Percentiles rank a stretch among this genome's conserved stretches.
Conservation (phyloP, 228 moss, liverwort and hornwort species). For the Sphagnum fallax region DNA sequence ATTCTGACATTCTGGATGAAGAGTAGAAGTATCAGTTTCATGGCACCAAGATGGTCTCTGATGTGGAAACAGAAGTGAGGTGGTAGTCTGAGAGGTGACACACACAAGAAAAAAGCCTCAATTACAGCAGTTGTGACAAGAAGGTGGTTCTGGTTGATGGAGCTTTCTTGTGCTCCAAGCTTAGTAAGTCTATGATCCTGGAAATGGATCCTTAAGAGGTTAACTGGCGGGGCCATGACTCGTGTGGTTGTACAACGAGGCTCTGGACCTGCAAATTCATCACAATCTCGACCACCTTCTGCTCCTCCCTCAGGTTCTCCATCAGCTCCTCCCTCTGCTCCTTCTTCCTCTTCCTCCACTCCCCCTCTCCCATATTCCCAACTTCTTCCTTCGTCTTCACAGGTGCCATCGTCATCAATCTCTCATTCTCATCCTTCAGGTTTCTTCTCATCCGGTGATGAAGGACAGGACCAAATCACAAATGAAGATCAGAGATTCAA, state of each 20-base stretch:
- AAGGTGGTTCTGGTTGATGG: not conserved
- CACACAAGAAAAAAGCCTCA: not conserved
- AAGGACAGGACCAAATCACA: not conserved
- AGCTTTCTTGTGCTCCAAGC: not conserved
- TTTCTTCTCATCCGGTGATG: not conserved
- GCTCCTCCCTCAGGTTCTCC: slow-evolving; percentile 40
- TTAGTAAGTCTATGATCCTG: not conserved
- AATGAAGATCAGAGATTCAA: not conserved
- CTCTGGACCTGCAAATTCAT: slow-evolving; percentile 32
- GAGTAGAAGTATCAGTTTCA: not conserved
- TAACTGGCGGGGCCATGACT: slow-evolving; percentile 50
- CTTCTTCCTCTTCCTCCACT: slow-evolving; percentile 18
- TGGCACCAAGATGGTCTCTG: not conserved
- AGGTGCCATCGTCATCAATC: too few species aligned
- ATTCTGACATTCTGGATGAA: not conserved
- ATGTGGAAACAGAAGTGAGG: not conserved
- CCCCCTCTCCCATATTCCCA: slow-evolving; percentile 1
- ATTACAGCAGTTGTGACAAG: not conserved
- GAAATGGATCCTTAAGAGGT: not conserved
- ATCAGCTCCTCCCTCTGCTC: slow-evolving; percentile 37
- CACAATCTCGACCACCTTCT: slow-evolving; percentile 52
- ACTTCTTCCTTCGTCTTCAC: not conserved
- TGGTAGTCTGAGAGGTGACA: not conserved
- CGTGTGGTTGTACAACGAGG: slow-evolving; percentile 81
- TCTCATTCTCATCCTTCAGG: too few species aligned